Conservation (phyloP, 805 yeast genomes). For the Candida mattraensis region DNA sequence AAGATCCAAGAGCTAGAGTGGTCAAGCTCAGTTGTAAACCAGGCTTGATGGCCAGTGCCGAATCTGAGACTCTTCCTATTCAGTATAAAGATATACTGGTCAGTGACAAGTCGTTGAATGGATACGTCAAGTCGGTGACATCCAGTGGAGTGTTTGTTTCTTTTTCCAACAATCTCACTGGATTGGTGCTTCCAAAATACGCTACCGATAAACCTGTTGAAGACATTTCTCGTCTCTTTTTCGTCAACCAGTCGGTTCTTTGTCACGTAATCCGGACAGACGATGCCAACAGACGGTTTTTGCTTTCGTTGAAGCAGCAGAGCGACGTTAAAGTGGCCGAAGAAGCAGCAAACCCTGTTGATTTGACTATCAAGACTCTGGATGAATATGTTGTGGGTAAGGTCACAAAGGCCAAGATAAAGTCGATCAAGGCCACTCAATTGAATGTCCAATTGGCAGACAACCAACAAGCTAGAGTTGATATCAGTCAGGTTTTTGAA, state of each 20-base stretch:
- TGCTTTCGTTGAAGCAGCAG: constrained; percentile 55
- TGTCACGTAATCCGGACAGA: constrained; percentile 69
- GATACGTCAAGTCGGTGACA: constrained; percentile 79
- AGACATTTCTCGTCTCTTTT: constrained; percentile 55
- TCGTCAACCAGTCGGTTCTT: constrained; percentile 67
- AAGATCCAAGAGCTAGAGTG: constrained; percentile 58
- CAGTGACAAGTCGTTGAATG: constrained; percentile 53
- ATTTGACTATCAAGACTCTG: constrained; percentile 44
- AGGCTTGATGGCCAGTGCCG: constrained; percentile 66
- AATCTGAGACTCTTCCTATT: constrained; percentile 52
- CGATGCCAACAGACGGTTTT: constrained; percentile 66
- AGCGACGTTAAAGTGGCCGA: constrained; percentile 24
- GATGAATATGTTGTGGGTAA: constrained; percentile 61
- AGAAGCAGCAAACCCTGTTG: constrained; percentile 58
- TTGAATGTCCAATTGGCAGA: constrained; percentile 75
- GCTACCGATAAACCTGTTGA: constrained; percentile 55
- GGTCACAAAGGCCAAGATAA: constrained; percentile 58
- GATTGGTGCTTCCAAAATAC: constrained; percentile 75
- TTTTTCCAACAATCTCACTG: constrained; percentile 78
- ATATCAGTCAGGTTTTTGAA: constrained; percentile 68
- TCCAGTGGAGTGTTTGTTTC: constrained; percentile 78
- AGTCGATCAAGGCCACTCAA: constrained; percentile 67
- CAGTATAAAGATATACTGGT: constrained; percentile 56
- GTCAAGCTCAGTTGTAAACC: constrained; percentile 64
- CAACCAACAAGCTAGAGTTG: constrained; percentile 76